Percentiles rank a stretch among this genome's conserved stretches.
These are phyloP conservation scores for Colletotrichum sp. DNA, from an alignment of 2,329 filamentous ascomycete genomes.

Conservation along the genomic window DNA sequence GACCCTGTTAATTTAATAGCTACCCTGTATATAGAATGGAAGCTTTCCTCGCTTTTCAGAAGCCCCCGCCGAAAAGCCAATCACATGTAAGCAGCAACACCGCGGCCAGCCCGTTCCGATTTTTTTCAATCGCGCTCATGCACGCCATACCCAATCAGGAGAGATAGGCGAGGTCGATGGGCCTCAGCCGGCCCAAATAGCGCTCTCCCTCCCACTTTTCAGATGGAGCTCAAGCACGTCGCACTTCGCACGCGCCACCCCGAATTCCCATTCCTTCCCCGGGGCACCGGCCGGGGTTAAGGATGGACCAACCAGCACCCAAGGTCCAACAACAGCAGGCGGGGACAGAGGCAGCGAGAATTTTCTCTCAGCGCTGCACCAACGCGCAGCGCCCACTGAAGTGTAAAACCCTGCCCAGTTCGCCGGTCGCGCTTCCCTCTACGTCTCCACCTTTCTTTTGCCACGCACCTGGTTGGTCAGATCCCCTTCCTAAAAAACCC, in stretches of 20 bases:
- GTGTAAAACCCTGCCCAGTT: neutral
- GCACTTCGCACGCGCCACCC: conserved; percentile 13
- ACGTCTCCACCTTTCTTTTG: neutral
- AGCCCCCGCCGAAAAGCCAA: conserved; percentile 11
- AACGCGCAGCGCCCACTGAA: neutral
- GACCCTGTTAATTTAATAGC: too few species aligned
- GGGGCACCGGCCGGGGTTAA: neutral
- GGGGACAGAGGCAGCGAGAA: conserved; percentile 9
- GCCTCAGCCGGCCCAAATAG: conserved; percentile 1
- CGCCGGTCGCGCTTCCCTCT: neutral
- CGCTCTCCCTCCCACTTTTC: neutral
- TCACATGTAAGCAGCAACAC: conserved; percentile 12
- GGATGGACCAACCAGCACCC: neutral
- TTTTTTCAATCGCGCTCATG: neutral
- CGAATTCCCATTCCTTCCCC: conserved; percentile 18
- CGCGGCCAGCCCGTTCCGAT: neutral
- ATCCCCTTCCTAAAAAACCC: conserved; percentile 24
- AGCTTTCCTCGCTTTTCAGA: neutral
- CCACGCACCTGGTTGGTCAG: conserved; percentile 8
- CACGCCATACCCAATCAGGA: conserved; percentile 3
- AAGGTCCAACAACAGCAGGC: neutral
- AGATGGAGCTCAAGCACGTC: neutral
- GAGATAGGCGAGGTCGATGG: conserved; percentile 6
- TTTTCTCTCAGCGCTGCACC: conserved; percentile 1
- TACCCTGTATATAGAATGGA: neutral